Percentiles rank a stretch among this genome's conserved stretches.
Evolutionary conservation across 2,329 filamentous ascomycete genomes (phyloP).

Genomic region (Pyricularia pennisetigena): DNA sequence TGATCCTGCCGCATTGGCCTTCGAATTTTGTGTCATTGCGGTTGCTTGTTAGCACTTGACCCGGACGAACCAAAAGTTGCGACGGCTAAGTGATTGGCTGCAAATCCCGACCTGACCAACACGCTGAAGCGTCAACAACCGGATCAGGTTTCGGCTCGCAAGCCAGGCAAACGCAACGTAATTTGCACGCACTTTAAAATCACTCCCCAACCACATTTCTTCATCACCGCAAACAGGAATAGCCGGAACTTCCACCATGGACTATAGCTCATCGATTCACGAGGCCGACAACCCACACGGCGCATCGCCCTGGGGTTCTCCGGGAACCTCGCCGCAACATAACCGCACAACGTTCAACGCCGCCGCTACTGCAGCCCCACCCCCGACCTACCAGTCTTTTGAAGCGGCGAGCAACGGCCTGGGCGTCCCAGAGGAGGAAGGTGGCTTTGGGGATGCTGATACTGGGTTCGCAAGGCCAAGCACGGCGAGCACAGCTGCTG

Average conservation of each 20-base stretch:
- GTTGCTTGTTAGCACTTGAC: neutral
- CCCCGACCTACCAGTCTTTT: conserved; percentile 27
- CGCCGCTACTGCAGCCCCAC: conserved; percentile 23
- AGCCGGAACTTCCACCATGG: conserved; percentile 29
- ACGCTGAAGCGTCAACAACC: neutral
- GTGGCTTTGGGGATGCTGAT: conserved; percentile 17
- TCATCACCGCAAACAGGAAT: neutral
- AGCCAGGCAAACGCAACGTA: conserved; percentile 6
- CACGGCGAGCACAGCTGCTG: conserved; percentile 29
- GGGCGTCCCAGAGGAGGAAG: conserved; percentile 12
- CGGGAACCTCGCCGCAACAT: conserved; percentile 37
- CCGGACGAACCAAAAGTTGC: neutral
- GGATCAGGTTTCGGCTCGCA: neutral
- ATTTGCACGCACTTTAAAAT: conserved; percentile 12
- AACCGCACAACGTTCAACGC: conserved; percentile 32
- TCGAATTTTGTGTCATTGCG: neutral
- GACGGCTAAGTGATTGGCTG: neutral
- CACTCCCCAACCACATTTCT: neutral
- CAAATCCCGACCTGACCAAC: neutral
- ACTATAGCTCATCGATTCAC: conserved; percentile 46
- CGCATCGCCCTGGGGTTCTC: conserved; percentile 48
- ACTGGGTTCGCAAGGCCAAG: conserved; percentile 19
- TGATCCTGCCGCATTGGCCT: neutral
- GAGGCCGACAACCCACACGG: conserved; percentile 43
- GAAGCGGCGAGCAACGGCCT: conserved; percentile 34